Conservation (phyloP, 1,284 basidiomycete genomes). For the Vanrija pseudolonga region DNA sequence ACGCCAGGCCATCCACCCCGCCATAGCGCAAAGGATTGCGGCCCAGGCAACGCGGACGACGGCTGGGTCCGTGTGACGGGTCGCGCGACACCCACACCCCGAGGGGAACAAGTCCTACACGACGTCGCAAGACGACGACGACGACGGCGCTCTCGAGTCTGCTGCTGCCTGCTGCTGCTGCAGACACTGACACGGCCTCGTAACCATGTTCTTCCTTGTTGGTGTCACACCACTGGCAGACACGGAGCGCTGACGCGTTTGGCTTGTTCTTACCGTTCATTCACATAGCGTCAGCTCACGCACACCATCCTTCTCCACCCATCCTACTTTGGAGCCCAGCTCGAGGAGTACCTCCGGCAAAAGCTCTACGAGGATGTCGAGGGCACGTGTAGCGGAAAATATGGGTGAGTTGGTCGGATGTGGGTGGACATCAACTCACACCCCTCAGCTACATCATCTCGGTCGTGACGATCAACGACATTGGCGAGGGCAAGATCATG, state of each 20-base stretch:
- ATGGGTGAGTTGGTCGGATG: constrained; percentile 55
- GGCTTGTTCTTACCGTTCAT: constrained; percentile 10
- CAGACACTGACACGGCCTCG: constrained; percentile 2
- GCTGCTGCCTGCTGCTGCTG: background rate
- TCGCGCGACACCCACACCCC: no score
- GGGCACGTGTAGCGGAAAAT: constrained; percentile 91
- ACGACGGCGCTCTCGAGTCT: background rate
- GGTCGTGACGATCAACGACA: constrained; percentile 83
- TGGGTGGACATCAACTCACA: constrained; percentile 4
- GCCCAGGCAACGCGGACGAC: no score
- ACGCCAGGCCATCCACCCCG: no score
- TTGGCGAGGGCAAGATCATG: constrained; percentile 85
- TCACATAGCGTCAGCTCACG: constrained; percentile 77
- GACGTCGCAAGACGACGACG: background rate
- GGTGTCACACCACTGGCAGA: constrained; percentile 20
- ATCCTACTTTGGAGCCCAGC: constrained; percentile 94
- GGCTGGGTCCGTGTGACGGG: no score
- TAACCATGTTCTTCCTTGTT: constrained; percentile 48
- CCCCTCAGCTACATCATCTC: constrained; percentile 85
- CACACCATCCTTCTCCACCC: constrained; percentile 95
- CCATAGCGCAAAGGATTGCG: no score
- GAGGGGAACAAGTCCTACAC: background rate
- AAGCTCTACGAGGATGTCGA: constrained; percentile 96
- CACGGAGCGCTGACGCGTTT: constrained; percentile 25
- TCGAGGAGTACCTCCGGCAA: constrained; percentile 85